Conservation (phyloP, 192 early-diverging fungal species). For the Mortierella alpina region DNA sequence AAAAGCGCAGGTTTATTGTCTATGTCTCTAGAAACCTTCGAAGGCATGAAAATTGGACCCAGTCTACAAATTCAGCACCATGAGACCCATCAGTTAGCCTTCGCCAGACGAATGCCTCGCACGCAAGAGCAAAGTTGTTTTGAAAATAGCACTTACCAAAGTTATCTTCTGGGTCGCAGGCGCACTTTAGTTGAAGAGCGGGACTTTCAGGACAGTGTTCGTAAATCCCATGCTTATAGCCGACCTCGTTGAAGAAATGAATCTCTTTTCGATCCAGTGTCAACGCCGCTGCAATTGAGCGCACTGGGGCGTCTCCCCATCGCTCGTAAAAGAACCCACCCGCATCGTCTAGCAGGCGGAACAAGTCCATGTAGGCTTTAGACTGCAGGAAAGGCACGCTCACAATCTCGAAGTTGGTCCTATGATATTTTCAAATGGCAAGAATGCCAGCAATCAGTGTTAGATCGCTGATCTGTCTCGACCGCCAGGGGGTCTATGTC, state of each 20-base stretch:
- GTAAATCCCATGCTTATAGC: constrained; percentile 74
- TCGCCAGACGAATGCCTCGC: background rate
- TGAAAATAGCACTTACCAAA: constrained; percentile 57
- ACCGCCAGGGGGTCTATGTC: too few relatives aligned
- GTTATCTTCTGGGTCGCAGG: constrained; percentile 61
- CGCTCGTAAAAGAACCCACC: constrained; percentile 93
- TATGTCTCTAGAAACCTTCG: constrained; percentile 43
- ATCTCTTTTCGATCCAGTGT: constrained; percentile 73
- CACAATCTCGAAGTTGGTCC: constrained; percentile 93
- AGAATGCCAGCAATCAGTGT: background rate
- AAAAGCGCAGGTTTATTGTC: background rate
- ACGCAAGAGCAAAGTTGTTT: background rate
- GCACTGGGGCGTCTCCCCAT: constrained; percentile 81
- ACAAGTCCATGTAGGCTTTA: constrained; percentile 71
- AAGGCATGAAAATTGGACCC: constrained; percentile 44
- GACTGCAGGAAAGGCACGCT: constrained; percentile 77
- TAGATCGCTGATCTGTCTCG: too few relatives aligned
- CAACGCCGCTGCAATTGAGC: constrained; percentile 74
- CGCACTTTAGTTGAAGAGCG: constrained; percentile 59
- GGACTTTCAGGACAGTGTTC: constrained; percentile 76
- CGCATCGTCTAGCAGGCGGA: constrained; percentile 73
- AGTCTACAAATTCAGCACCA: constrained; percentile 22
- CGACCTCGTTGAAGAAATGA: constrained; percentile 82
- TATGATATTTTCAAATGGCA: constrained; percentile 67
- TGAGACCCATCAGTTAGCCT: background rate